Percentiles rank a stretch among this genome's conserved stretches.
Conservation (phyloP, 208 protist genomes). For the Porcisia deanei region DNA sequence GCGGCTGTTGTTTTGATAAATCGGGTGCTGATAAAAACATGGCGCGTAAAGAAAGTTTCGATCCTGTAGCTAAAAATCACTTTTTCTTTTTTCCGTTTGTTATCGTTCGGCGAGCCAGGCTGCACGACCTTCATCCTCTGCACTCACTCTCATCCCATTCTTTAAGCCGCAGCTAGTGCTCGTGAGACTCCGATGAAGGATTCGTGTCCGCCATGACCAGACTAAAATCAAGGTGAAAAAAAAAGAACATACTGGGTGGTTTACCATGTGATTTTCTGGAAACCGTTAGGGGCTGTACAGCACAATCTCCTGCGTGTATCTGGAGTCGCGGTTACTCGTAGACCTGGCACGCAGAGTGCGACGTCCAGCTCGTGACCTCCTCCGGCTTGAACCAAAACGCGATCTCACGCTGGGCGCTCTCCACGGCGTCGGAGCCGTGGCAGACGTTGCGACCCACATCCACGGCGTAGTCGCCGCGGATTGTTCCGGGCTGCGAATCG, state of each 20-base stretch:
- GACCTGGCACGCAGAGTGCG: conserved; percentile 76
- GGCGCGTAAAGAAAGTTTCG: background rate
- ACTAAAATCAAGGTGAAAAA: background rate
- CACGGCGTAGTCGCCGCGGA: conserved; percentile 96
- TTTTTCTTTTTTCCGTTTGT: background rate
- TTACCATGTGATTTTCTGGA: background rate
- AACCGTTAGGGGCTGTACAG: conserved; percentile 4
- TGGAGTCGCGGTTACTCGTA: conserved; percentile 63
- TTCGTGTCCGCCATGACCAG: background rate
- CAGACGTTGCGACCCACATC: conserved; percentile 97
- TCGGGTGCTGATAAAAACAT: background rate
- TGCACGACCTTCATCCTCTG: background rate
- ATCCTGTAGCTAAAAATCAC: background rate
- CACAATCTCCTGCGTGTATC: background rate
- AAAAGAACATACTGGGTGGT: conserved; percentile 10
- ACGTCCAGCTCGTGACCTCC: conserved; percentile 87
- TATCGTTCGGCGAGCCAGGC: background rate
- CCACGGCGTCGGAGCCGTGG: conserved; percentile 96
- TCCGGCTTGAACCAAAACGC: conserved; percentile 96
- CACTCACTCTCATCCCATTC: background rate
- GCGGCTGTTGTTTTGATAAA: background rate
- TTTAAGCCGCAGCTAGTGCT: background rate
- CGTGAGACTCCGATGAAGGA: background rate
- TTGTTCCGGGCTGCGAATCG: conserved; percentile 94
- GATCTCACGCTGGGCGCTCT: conserved; percentile 95